Percentiles rank a stretch among this genome's conserved stretches.
Conservation (phyloP, 768 basidiomycete species). For the Guyanaporus albipodus region DNA sequence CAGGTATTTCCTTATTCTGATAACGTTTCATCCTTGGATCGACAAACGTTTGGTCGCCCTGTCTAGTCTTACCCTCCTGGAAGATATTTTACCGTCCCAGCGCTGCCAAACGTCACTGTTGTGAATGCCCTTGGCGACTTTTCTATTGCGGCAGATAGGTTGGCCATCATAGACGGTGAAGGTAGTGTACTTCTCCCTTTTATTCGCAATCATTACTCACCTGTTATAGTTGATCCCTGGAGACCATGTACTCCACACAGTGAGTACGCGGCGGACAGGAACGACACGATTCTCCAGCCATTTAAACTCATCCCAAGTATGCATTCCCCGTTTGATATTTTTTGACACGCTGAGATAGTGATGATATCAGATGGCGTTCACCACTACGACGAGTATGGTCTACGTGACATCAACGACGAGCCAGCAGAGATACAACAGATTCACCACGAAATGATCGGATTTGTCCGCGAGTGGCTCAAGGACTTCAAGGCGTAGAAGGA, state of each 20-base stretch:
- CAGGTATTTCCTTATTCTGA: constrained; percentile 39
- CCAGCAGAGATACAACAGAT: constrained; percentile 77
- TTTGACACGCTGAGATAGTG: neutral
- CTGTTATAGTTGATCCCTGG: constrained; percentile 80
- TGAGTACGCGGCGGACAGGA: constrained; percentile 59
- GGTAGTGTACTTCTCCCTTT: constrained; percentile 35
- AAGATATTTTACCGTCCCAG: constrained; percentile 65
- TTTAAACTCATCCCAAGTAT: constrained; percentile 84
- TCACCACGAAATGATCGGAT: constrained; percentile 74
- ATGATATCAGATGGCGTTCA: constrained; percentile 61
- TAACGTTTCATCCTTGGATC: neutral
- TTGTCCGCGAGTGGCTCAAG: constrained; percentile 73
- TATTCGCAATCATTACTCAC: neutral
- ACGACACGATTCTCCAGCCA: constrained; percentile 70
- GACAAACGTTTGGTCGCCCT: neutral
- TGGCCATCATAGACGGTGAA: constrained; percentile 89
- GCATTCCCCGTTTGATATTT: constrained; percentile 22
- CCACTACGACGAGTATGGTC: constrained; percentile 69
- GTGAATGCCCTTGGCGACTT: constrained; percentile 88
- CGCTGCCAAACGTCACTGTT: constrained; percentile 70
- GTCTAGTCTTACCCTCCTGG: constrained; percentile 74
- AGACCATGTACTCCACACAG: constrained; percentile 82
- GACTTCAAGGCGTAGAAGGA: constrained; percentile 32
- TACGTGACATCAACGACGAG: constrained; percentile 54
- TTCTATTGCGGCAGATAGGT: constrained; percentile 68